Conservation (phyloP, 1,284 basidiomycete genomes). For the Fomitiporia mediterranea region DNA sequence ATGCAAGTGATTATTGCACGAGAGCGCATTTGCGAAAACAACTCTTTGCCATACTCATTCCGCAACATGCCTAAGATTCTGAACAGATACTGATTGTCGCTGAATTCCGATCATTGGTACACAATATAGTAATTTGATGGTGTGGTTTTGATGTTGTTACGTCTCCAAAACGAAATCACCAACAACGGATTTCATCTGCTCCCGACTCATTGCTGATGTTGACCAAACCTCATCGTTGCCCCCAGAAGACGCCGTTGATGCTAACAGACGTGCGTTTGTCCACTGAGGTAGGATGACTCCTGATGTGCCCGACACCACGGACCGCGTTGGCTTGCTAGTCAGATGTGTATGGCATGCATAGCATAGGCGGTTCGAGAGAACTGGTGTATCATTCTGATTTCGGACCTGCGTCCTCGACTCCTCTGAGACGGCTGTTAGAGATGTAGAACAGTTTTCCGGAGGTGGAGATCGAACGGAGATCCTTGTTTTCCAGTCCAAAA, state of each 20-base stretch:
- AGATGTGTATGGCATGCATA: conserved; percentile 73
- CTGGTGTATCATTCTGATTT: background rate
- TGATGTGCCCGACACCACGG: background rate
- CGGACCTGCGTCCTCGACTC: conserved; percentile 13
- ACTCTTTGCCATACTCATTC: no score
- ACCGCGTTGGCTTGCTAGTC: conserved; percentile 42
- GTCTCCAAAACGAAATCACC: conserved; percentile 34
- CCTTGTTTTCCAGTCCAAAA: conserved; percentile 67
- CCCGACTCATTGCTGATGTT: conserved; percentile 23
- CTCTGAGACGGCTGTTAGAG: conserved; percentile 25
- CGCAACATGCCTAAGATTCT: no score
- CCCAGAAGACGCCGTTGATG: background rate
- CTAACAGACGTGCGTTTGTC: conserved; percentile 24
- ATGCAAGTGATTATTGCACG: no score
- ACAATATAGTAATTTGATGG: no score
- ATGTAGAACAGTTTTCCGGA: conserved; percentile 1
- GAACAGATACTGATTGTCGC: no score
- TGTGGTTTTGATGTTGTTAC: conserved; percentile 6
- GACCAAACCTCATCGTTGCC: conserved; percentile 23
- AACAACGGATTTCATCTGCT: conserved; percentile 31
- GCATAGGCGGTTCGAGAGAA: conserved; percentile 52
- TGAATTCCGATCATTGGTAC: no score
- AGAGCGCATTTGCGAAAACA: no score
- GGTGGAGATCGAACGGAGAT: conserved; percentile 65
- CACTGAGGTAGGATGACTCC: conserved; percentile 36